A percentile compares a stretch with the other conserved stretches of the same genome.
Evolutionary conservation across 2,329 filamentous ascomycete species (phyloP).

Genomic region (Arthrocladium fulminans): DNA sequence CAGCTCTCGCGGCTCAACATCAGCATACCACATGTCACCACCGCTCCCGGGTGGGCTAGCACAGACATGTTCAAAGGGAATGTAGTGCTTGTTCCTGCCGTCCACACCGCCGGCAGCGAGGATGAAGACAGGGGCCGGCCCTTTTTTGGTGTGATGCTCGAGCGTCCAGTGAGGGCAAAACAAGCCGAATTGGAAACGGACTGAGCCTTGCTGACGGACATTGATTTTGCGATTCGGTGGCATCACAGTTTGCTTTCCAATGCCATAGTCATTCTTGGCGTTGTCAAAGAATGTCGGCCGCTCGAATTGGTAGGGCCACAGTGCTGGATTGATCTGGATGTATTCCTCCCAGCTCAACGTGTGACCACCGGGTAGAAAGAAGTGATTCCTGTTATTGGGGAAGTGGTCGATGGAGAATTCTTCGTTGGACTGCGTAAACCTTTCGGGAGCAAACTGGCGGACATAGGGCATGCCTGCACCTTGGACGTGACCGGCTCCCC

Average conservation of each 20-base stretch:
- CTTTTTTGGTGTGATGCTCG: constrained; percentile 53
- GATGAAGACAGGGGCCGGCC: constrained; percentile 60
- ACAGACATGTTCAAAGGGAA: constrained; percentile 53
- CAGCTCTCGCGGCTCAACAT: constrained; percentile 56
- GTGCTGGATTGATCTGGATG: constrained; percentile 51
- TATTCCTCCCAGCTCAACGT: constrained; percentile 73
- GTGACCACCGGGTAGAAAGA: constrained; percentile 66
- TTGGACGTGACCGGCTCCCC: constrained; percentile 71
- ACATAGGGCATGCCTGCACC: constrained; percentile 51
- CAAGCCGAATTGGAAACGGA: constrained; percentile 74
- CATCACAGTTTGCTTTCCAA: constrained; percentile 50
- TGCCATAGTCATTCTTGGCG: constrained; percentile 41
- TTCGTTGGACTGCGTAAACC: constrained; percentile 60
- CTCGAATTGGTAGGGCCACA: constrained; percentile 34
- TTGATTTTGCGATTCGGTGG: constrained; percentile 54
- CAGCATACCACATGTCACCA: constrained; percentile 71
- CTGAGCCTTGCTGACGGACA: constrained; percentile 46
- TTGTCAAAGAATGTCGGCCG: constrained; percentile 40
- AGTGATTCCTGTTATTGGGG: constrained; percentile 57
- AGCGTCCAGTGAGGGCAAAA: constrained; percentile 75
- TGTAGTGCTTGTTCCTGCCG: constrained; percentile 56
- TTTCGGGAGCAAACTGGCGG: constrained; percentile 55
- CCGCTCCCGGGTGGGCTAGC: constrained; percentile 47
- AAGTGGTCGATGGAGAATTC: constrained; percentile 76
- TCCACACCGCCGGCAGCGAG: constrained; percentile 58